Conservation (phyloP, 2,329 filamentous ascomycete genomes). For the Monilinia polystroma region DNA sequence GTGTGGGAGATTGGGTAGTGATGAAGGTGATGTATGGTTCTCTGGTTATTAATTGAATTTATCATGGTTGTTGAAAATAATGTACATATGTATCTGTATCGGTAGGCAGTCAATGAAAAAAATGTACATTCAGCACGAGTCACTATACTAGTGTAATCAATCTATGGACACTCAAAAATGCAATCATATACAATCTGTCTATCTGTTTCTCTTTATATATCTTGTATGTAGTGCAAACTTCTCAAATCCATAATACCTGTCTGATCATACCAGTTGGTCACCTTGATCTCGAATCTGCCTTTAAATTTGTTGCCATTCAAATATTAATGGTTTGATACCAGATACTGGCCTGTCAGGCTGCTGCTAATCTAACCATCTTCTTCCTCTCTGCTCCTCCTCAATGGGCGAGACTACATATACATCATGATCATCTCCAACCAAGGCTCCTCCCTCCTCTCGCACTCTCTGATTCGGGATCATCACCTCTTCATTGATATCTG, state of each 20-base stretch:
- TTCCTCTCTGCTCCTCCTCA: neutral
- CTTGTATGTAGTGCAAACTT: no score
- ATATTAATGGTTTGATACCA: neutral
- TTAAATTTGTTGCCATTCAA: neutral
- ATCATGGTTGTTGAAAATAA: neutral
- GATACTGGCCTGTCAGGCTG: neutral
- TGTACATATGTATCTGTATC: no score
- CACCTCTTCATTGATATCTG: neutral
- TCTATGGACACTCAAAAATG: neutral
- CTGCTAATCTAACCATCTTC: neutral
- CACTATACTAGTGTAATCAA: no score
- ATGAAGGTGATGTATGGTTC: neutral
- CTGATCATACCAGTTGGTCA: neutral
- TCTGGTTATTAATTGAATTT: neutral
- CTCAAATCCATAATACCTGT: neutral
- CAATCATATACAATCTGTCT: neutral
- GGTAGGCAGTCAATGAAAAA: neutral
- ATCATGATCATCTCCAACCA: neutral
- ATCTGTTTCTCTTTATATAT: neutral
- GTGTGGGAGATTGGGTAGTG: neutral
- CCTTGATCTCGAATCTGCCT: neutral
- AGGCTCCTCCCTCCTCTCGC: neutral
- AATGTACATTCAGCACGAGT: neutral
- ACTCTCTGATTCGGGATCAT: no score
- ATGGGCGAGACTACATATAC: constrained; percentile 1